Evolutionary conservation across 331 rosid species (phyloP), one percentile per base, ranked within the genome.

Genomic region (Malus hybrid): DNA sequence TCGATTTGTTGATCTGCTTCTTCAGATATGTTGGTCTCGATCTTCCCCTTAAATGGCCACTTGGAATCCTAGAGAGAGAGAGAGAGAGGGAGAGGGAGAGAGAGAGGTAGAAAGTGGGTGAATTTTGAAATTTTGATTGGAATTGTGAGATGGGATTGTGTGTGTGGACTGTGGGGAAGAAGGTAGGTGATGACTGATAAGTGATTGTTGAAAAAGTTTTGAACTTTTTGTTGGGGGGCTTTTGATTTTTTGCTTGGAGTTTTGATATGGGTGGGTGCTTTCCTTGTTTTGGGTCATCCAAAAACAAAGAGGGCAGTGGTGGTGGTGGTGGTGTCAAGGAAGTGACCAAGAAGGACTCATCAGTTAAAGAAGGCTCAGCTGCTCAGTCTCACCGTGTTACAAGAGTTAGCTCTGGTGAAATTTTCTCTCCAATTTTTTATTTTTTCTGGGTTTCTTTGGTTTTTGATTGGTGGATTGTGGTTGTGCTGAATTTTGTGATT

Each of bases 191-290:
- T 70, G 63, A 70, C 28, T 74, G 71, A 60, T 50, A 79, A 61
- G 74, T 68, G 77, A 78, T 76, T 61, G 73, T 42, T 73, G 27
- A 78, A 31, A 78, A 48, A 62, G 50, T 76, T 65, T 72, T 66
- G 33, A 60, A 77, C 48, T 62, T 55, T 66, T 67, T 72, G 77
- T 54, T 68, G 77, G 80, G 83, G 77, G 83, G 89, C 65, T 72
- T 83, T 82, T 85, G 85, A 88, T 85, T 84, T 70, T 83, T 83
- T 66, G 71, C 57, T 75, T 67, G 63, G 82, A 80, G 79, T 82
- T 39, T 90, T 89, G 92, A 89, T 85, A 95, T 95, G 97, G 97
- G 97, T 90, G 92, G 97, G 83, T 95, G 99, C 83, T 92, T 94
- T 81, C 99, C 97, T 82, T 95, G 99, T 85, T 89, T 87, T 86